Base-by-base conservation (phyloP, 176 grass and related monocot species). In the Eleusine coracana region DNA sequence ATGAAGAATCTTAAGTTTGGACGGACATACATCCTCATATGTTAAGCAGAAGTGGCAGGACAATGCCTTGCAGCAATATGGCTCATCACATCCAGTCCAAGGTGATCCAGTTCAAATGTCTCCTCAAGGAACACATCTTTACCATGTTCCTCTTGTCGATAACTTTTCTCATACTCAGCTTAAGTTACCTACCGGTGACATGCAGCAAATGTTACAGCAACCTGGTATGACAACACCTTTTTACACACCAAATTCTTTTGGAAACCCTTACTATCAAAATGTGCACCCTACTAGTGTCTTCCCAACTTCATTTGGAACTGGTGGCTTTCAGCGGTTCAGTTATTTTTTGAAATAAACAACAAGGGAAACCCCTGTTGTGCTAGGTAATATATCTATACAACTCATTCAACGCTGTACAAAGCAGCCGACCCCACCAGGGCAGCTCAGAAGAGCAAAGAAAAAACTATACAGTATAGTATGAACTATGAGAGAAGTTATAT, bases 1-100 rank as follows among this genome's bases (percentile, higher is more conserved):
- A 85, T 94, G 87, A 89, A 83, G 49, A 91, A 89, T 69, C 78
- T 94, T 82, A 94, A 82, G 59, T 88, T 86, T 90, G 84, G 80
- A 83, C 54, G 73, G 25, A 34, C 84, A 80, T 82, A 61, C 49
- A 74, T 75, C 66, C 15, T 68, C 74, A 61, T 52, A 71, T 74
- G 74, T 86, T 41, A 82, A 82, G 74, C 79, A 87, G 52, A 77
- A 83, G 75, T 87, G 84, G 88, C 88, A 87, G 70, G 75, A 74
- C 34, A 90, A 70, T 90, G 37, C 72, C 42, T 68, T 87, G 51
- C 84, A 68, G 75, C 88, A 83, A 74, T 83, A 87, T 83, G 62
- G 62, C 34, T 67, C 69, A 39, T 75, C 70, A 36, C 25, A 39
- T 68, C 61, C 37, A 74, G 80, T 62, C 61, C 84, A 83, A 51